Percentiles rank a stretch among this genome's conserved stretches.
Conservation (phyloP, 805 yeast genomes). For the Scheffersomyces coipomensis region DNA sequence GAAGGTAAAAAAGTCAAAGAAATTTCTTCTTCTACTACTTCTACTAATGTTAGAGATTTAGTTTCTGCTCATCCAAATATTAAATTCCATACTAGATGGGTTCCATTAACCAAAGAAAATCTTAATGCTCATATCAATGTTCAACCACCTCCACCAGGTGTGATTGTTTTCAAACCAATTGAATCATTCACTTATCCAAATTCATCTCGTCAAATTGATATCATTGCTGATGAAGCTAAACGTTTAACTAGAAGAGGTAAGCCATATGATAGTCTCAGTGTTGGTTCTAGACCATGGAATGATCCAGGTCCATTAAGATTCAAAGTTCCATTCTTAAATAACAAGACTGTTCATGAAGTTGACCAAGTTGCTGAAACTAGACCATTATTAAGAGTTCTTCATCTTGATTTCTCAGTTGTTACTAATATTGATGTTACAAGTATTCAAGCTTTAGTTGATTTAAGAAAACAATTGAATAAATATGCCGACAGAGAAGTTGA, state of each 20-base stretch:
- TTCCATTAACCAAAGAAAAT: slow-evolving; percentile 52
- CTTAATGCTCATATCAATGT: slow-evolving; percentile 59
- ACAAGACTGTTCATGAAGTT: slow-evolving; percentile 8
- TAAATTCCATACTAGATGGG: slow-evolving; percentile 63
- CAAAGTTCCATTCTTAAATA: slow-evolving; percentile 25
- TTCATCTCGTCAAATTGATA: slow-evolving; percentile 69
- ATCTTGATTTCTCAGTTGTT: slow-evolving; percentile 79
- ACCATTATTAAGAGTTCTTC: slow-evolving; percentile 69
- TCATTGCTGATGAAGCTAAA: slow-evolving; percentile 65
- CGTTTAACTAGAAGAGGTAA: slow-evolving; percentile 60
- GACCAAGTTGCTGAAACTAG: slow-evolving; percentile 39
- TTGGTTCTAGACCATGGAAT: slow-evolving; percentile 86
- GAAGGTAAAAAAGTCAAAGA: slow-evolving; percentile 10
- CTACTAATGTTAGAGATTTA: slow-evolving; percentile 20
- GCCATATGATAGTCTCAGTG: slow-evolving; percentile 27
- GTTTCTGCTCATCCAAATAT: slow-evolving; percentile 29
- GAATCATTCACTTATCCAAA: slow-evolving; percentile 85
- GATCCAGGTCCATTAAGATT: slow-evolving; percentile 68
- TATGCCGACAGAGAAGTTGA: slow-evolving; percentile 85
- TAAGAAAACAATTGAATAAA: slow-evolving; percentile 65
- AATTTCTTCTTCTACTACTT: slow-evolving; percentile 4
- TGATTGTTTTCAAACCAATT: slow-evolving; percentile 76
- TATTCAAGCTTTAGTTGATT: slow-evolving; percentile 73
- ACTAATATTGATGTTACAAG: slow-evolving; percentile 78
- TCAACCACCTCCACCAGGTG: slow-evolving; percentile 86